These are phyloP conservation scores for Lactifluus rugatus DNA, from an alignment of 768 basidiomycete species.

Conservation along the genomic window DNA sequence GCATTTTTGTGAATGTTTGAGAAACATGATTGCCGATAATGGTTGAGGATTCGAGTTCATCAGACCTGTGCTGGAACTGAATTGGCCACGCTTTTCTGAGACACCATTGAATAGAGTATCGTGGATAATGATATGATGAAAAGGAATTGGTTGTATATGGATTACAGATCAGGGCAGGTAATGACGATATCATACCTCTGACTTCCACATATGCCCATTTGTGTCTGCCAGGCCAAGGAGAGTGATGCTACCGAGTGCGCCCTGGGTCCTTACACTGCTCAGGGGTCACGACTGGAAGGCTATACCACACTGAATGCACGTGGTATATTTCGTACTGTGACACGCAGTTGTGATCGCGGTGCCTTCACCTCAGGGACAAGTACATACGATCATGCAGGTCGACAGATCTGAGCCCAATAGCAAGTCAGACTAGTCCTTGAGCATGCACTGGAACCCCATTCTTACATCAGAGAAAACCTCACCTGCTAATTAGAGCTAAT, in stretches of 20 bases:
- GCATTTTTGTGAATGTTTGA: slow-evolving; percentile 37
- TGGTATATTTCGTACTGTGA: slow-evolving; percentile 42
- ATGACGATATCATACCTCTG: not conserved
- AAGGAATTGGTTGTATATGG: too few species aligned
- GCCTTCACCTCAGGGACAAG: slow-evolving; percentile 40
- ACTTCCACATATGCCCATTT: slow-evolving; percentile 44
- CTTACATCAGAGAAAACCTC: too few species aligned
- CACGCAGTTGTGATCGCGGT: slow-evolving; percentile 31
- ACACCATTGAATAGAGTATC: too few species aligned
- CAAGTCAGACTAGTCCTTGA: slow-evolving; percentile 52
- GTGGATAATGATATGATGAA: too few species aligned
- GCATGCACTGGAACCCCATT: slow-evolving; percentile 50
- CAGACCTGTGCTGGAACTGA: too few species aligned
- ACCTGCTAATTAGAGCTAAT: too few species aligned
- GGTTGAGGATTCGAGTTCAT: too few species aligned
- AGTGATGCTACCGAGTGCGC: slow-evolving; percentile 1
- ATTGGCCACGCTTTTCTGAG: too few species aligned
- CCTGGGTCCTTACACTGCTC: slow-evolving; percentile 36
- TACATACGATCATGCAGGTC: slow-evolving; percentile 58
- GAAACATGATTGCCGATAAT: not conserved
- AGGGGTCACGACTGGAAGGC: slow-evolving; percentile 36
- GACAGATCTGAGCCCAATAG: slow-evolving; percentile 47
- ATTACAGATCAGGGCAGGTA: too few species aligned
- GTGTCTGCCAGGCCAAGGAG: slow-evolving; percentile 20
- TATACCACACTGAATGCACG: slow-evolving; percentile 22